Percentiles rank a stretch among this genome's conserved stretches.
phyloP scores from a whole-genome alignment of 169 alveolate genomes.

The Cryptosporidium muris region DNA sequence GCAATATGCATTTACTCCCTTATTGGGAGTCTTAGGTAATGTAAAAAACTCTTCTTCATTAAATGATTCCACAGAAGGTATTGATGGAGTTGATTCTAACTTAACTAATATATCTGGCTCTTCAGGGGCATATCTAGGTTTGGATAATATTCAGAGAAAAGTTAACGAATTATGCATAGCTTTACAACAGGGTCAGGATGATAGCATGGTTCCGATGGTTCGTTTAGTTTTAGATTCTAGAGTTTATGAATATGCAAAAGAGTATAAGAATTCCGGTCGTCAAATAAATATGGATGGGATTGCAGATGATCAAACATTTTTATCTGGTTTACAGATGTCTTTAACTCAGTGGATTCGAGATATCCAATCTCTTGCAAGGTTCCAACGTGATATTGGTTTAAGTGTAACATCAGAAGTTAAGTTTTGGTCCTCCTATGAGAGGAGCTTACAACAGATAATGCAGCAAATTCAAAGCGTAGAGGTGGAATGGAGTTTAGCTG shows the following conservation, averaged over 20 bases:
- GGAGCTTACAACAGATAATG: constrained; percentile 83
- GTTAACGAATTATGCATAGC: constrained; percentile 87
- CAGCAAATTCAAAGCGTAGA: constrained; percentile 86
- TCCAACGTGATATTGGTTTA: constrained; percentile 80
- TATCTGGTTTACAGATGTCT: constrained; percentile 78
- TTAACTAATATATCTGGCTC: not conserved
- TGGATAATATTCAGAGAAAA: constrained; percentile 75
- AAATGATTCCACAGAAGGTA: constrained; percentile 25
- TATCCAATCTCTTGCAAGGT: constrained; percentile 80
- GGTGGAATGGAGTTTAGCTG: constrained; percentile 88
- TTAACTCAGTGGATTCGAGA: constrained; percentile 84
- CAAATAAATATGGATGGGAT: constrained; percentile 73
- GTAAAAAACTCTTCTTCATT: constrained; percentile 4
- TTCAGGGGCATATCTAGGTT: constrained; percentile 32
- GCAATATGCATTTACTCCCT: constrained; percentile 77
- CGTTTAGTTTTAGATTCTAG: constrained; percentile 86
- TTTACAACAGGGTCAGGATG: constrained; percentile 90
- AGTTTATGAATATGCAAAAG: constrained; percentile 81
- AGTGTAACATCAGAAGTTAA: constrained; percentile 85
- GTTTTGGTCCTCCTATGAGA: constrained; percentile 88
- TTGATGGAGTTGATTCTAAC: not conserved
- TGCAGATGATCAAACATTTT: constrained; percentile 67
- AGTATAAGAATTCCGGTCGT: constrained; percentile 75
- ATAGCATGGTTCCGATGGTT: constrained; percentile 91
- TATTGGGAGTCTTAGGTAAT: constrained; percentile 68